A percentile compares a stretch with the other conserved stretches of the same genome.
Conservation (phyloP, 345 rosid genomes). For the Syzygium grande region DNA sequence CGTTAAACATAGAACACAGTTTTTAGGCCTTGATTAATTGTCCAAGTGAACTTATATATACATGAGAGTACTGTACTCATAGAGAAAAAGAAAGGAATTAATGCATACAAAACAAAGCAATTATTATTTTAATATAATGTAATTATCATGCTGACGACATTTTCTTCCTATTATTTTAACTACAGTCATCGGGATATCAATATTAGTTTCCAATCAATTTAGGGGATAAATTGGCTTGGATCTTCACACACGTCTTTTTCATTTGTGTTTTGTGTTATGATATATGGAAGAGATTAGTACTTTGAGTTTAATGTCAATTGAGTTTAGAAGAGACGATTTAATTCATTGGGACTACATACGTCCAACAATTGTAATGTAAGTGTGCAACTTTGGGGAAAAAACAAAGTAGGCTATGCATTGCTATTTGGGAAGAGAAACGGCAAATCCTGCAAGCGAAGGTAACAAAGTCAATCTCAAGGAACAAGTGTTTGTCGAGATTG, state of each 20-base stretch:
- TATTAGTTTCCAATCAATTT: background rate
- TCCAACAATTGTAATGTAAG: background rate
- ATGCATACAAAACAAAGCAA: background rate
- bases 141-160: background rate
- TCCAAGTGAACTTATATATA: background rate
- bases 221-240: background rate
- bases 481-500: background rate
- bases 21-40: background rate
- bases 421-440: background rate
- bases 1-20: background rate
- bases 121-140: background rate
- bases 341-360: background rate
- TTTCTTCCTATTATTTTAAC: background rate
- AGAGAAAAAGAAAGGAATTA: background rate
- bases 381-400: background rate
- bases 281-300: background rate
- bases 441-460: background rate
- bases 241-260: background rate
- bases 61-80: background rate
- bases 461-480: background rate
- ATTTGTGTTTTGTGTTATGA: background rate
- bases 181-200: background rate
- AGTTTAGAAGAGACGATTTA: background rate
- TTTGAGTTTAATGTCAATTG: background rate
- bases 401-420: background rate